Percentiles rank a stretch among this genome's conserved stretches.
phyloP scores from a whole-genome alignment of 345 rosid genomes.

The Lumnitzera racemosa region DNA sequence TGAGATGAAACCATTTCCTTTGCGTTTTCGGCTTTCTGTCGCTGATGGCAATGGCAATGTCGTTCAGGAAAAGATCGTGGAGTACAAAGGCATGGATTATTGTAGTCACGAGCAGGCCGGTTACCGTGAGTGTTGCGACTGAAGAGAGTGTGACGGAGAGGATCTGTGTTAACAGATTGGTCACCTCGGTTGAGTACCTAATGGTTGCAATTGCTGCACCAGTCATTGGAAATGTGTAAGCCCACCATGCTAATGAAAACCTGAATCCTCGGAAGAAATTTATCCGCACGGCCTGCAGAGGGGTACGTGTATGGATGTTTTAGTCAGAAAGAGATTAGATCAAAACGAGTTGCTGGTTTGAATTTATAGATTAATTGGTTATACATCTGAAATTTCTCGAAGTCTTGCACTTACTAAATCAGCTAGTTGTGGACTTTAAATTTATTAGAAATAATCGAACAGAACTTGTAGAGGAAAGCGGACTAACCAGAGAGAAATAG shows the following conservation, averaged over 20 bases:
- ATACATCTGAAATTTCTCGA: too few relatives aligned
- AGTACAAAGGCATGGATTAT: slow-evolving; percentile 27
- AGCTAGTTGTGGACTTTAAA: too few relatives aligned
- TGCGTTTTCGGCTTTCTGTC: slow-evolving; percentile 22
- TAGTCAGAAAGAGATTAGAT: not conserved
- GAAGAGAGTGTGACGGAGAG: slow-evolving; percentile 7
- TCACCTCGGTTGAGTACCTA: slow-evolving; percentile 16
- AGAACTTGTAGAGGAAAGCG: not conserved
- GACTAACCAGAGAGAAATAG: slow-evolving; percentile 63
- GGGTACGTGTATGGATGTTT: not conserved
- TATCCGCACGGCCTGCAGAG: slow-evolving; percentile 61
- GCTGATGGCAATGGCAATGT: slow-evolving; percentile 42
- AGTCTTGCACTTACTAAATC: too few relatives aligned
- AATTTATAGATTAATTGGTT: not conserved
- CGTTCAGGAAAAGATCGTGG: slow-evolving; percentile 38
- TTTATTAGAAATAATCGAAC: not conserved
- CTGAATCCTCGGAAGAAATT: slow-evolving; percentile 78
- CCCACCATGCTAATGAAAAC: slow-evolving; percentile 96
- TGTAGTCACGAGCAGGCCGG: slow-evolving; percentile 13
- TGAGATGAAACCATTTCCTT: slow-evolving; percentile 32
- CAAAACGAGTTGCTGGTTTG: not conserved
- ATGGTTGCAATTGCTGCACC: slow-evolving; percentile 17
- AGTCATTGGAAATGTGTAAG: slow-evolving; percentile 73
- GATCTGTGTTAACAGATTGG: slow-evolving; percentile 13
- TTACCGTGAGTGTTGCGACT: slow-evolving; percentile 9